These are phyloP conservation scores for Pseudomonodictys pantanalensis DNA, from an alignment of 495 filamentous ascomycete species.

Conservation along the genomic window DNA sequence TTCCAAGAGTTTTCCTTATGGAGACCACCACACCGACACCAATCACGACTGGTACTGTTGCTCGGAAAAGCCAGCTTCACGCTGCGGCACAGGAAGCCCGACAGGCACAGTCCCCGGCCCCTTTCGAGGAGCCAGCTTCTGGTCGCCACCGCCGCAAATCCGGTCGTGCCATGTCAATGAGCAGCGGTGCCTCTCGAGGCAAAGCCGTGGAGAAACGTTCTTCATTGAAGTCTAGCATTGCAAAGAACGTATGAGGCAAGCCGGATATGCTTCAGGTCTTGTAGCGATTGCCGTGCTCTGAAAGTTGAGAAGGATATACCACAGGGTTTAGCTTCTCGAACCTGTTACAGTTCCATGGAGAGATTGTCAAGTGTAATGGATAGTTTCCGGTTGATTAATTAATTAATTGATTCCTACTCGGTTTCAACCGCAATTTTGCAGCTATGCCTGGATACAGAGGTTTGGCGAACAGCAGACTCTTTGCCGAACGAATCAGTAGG, in stretches of 20 bases:
- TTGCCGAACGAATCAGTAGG: constrained; percentile 2
- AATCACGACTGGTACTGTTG: constrained; percentile 5
- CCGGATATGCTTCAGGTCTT: too few relatives aligned
- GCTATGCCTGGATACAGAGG: constrained; percentile 6
- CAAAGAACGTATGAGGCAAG: too few relatives aligned
- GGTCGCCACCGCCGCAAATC: background rate
- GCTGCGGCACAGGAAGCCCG: constrained; percentile 2
- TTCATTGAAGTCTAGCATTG: background rate
- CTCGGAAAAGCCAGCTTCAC: constrained; percentile 1
- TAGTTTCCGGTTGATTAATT: too few relatives aligned
- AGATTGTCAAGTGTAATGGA: too few relatives aligned
- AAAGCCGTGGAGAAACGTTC: background rate
- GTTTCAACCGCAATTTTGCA: constrained; percentile 2
- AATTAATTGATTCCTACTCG: constrained; percentile 5
- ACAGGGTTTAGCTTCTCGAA: too few relatives aligned
- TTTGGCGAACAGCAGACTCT: constrained; percentile 1
- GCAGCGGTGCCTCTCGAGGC: background rate
- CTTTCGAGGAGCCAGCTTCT: background rate
- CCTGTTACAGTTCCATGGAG: too few relatives aligned
- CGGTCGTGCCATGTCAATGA: background rate
- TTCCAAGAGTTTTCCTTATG: constrained; percentile 2
- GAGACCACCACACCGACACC: background rate
- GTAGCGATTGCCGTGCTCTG: too few relatives aligned
- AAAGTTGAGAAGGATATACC: too few relatives aligned
- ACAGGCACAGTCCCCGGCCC: background rate